Conservation (phyloP, 345 rosid species). For the Tarenaya hassleriana region DNA sequence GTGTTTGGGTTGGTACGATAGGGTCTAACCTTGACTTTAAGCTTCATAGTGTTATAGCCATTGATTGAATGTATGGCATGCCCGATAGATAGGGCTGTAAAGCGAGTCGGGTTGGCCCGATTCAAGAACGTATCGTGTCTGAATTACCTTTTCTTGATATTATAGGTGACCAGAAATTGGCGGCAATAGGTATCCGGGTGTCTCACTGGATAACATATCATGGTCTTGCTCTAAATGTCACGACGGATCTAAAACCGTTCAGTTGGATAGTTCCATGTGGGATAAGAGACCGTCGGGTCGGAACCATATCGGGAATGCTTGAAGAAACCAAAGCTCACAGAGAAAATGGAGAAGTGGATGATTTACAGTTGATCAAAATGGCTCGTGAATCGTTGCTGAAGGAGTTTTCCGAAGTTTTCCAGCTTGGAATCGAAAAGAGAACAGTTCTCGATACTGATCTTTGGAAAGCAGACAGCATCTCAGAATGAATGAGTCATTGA, state of each 20-base stretch:
- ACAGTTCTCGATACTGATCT: slow-evolving; percentile 15
- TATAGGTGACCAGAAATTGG: slow-evolving; percentile 65
- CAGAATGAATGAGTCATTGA: slow-evolving; percentile 6
- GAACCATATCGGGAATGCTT: slow-evolving; percentile 50
- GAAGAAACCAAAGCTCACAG: slow-evolving; percentile 18
- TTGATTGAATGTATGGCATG: no score
- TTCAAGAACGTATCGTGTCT: background rate
- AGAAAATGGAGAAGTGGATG: slow-evolving; percentile 13
- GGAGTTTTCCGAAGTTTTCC: slow-evolving; percentile 66
- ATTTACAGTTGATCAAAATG: slow-evolving; percentile 37
- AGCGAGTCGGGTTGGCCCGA: slow-evolving; percentile 1
- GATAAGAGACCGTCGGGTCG: slow-evolving; percentile 54
- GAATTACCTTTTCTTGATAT: slow-evolving; percentile 15
- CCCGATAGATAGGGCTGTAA: background rate
- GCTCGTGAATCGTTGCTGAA: slow-evolving; percentile 44
- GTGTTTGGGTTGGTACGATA: slow-evolving; percentile 79
- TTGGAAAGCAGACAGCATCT: slow-evolving; percentile 7
- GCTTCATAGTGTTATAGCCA: background rate
- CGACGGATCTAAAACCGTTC: slow-evolving; percentile 68
- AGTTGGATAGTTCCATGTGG: slow-evolving; percentile 73
- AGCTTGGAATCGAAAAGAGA: slow-evolving; percentile 38
- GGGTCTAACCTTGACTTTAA: slow-evolving; percentile 1
- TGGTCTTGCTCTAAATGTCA: slow-evolving; percentile 75
- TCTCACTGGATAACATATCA: slow-evolving; percentile 74
- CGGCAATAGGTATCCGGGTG: slow-evolving; percentile 73